These are phyloP conservation scores for Cryptosporidium bovis DNA, from an alignment of 169 alveolate genomes.

Conservation along the genomic window DNA sequence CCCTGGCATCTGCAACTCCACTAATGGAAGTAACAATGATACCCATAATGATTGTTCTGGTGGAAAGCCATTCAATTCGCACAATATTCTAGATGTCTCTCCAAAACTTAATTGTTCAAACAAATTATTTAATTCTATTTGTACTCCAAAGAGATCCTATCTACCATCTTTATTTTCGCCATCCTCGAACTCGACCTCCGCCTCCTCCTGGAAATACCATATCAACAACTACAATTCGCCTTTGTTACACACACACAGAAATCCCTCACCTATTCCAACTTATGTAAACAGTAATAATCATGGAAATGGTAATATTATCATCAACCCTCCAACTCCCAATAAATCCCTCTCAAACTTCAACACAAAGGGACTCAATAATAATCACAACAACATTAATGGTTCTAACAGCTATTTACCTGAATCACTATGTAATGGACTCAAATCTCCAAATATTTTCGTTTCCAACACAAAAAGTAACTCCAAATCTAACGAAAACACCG, in stretches of 20 bases:
- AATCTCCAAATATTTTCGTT: no score
- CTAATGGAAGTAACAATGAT: no score
- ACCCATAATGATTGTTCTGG: no score
- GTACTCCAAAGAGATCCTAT: constrained; percentile 59
- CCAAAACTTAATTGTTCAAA: background rate
- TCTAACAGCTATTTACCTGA: no score
- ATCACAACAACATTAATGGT: no score
- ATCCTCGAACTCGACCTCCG: constrained; percentile 21
- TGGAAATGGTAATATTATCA: background rate
- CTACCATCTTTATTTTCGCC: constrained; percentile 23
- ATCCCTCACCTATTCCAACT: constrained; percentile 11
- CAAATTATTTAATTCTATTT: constrained; percentile 3
- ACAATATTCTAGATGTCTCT: background rate
- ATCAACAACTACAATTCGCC: constrained; percentile 24
- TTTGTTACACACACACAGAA: constrained; percentile 44
- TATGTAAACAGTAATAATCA: background rate
- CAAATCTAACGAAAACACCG: no score
- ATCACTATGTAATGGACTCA: no score
- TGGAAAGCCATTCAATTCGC: background rate
- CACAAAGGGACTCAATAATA: no score
- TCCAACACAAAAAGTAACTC: no score
- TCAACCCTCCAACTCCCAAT: no score
- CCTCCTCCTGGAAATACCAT: constrained; percentile 36
- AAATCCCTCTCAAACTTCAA: no score
- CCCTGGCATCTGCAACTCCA: no score